phyloP scores from a whole-genome alignment of 495 filamentous ascomycete species.

The Podospora didyma region DNA sequence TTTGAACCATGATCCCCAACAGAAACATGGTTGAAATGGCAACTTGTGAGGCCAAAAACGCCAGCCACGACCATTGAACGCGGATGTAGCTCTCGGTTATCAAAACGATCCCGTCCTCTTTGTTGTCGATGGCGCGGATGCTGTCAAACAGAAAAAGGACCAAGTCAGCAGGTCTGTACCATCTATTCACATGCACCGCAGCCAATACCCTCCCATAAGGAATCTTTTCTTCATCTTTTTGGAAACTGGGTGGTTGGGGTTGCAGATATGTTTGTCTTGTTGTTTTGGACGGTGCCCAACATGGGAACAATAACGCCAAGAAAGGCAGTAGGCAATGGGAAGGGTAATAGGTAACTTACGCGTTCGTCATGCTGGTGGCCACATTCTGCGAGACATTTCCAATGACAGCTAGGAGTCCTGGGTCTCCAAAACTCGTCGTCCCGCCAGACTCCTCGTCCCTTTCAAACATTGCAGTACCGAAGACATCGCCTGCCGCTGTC shows the following conservation, averaged over 20 bases:
- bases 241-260: too few species aligned
- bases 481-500: slow-evolving; percentile 12
- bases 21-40: slow-evolving; percentile 11
- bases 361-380: slow-evolving; percentile 23
- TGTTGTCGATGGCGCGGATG: slow-evolving; percentile 14
- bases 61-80: slow-evolving; percentile 21
- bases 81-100: slow-evolving; percentile 17
- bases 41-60: slow-evolving; percentile 22
- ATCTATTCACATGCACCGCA: neutral
- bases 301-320: too few species aligned
- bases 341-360: slow-evolving; percentile 12
- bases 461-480: slow-evolving; percentile 19
- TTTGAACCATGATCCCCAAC: slow-evolving; percentile 24
- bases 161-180: neutral
- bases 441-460: neutral
- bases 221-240: neutral
- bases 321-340: slow-evolving; percentile 2
- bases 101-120: slow-evolving; percentile 9
- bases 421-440: neutral
- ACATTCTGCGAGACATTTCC: slow-evolving; percentile 20
- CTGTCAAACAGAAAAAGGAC: slow-evolving; percentile 5
- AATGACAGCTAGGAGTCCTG: slow-evolving; percentile 5
- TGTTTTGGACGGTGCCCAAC: too few species aligned
- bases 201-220: neutral
- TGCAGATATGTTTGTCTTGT: neutral